Evolutionary conservation across 768 basidiomycete species (phyloP), one percentile per base, ranked within the genome.

Genomic region (Collybiopsis confluens): DNA sequence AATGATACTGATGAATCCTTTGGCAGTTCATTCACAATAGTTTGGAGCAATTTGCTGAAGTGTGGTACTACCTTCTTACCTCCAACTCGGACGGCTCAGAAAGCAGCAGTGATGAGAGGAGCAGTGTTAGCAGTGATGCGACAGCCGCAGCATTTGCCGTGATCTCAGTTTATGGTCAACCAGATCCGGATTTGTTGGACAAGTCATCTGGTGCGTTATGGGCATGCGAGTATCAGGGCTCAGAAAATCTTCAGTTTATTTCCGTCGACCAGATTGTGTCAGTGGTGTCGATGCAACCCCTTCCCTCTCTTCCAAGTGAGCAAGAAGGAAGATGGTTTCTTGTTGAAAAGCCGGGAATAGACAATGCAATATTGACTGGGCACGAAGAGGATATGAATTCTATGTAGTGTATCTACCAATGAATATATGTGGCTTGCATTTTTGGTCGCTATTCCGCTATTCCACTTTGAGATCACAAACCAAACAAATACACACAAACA

Each of bases 281-380:
- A 10, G 54, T 66, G 18, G 56, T 69, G 9, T 64, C 62, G 1
- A 68, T 68, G 64, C 57, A 68, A 8, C 66, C 64, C 1, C 44
- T 58, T 15, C 59, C 57, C 0, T 21, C 40, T n/a, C 21, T 52
- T 20, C 44, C 57, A 9, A 38, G 50, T 11, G 57, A 54, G 10
- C 41, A 54, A 16, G 42, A 47, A 4, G 6, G 41, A 4, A 37
- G 57, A 1, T 65, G 62, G 58, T 68, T 62, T 54, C 56, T 68
- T 38, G 56, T 68, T 8, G 61, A 69, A 38, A 70, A 68, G 41
- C 61, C 63, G 2, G 63, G 66, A 1, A 21, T 68, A 2, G 63
- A 68, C 15, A 33, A 33, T 33, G 30, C 30, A 33, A 33, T 33
- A 33, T 33, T 33, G 5, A 33, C 30, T 6, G 30, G 30, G 13